phyloP scores from a whole-genome alignment of 2,329 filamentous ascomycete genomes.

The Pseudonectria buxi region DNA sequence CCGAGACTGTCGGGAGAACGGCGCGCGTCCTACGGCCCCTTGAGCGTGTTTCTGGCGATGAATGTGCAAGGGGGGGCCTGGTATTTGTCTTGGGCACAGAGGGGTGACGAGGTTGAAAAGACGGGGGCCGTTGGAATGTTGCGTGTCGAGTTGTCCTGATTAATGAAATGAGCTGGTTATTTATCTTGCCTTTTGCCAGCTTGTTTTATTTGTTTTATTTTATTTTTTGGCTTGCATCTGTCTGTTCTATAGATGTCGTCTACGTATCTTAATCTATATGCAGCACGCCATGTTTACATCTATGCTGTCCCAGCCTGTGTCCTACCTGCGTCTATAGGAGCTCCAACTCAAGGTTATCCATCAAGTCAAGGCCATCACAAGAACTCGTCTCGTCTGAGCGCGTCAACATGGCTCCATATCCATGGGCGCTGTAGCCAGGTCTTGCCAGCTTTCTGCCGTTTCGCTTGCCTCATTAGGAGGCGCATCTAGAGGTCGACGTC shows the following conservation, averaged over 20 bases:
- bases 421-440: too few relatives aligned
- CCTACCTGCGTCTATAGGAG: too few relatives aligned
- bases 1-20: slow-evolving; percentile 14
- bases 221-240: slow-evolving; percentile 9
- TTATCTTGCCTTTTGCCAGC: slow-evolving; percentile 12
- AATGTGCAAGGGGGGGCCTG: too few relatives aligned
- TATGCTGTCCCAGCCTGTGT: too few relatives aligned
- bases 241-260: slow-evolving; percentile 4
- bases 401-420: too few relatives aligned
- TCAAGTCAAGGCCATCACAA: too few relatives aligned
- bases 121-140: slow-evolving; percentile 7
- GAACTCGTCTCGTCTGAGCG: too few relatives aligned
- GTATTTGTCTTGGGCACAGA: slow-evolving; percentile 7
- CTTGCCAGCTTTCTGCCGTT: too few relatives aligned
- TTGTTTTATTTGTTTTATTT: slow-evolving; percentile 10
- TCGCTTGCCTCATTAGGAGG: too few relatives aligned
- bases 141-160: slow-evolving; percentile 20
- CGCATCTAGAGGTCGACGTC: too few relatives aligned
- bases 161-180: slow-evolving; percentile 26
- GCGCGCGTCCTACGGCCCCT: slow-evolving; percentile 9
- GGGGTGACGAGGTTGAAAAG: slow-evolving; percentile 6
- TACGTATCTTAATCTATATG: slow-evolving; percentile 2
- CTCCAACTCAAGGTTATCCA: too few relatives aligned
- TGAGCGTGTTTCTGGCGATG: too few relatives aligned
- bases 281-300: background rate